Conservation (phyloP, 192 early-diverging fungal genomes). For the Coemansia sp. region DNA sequence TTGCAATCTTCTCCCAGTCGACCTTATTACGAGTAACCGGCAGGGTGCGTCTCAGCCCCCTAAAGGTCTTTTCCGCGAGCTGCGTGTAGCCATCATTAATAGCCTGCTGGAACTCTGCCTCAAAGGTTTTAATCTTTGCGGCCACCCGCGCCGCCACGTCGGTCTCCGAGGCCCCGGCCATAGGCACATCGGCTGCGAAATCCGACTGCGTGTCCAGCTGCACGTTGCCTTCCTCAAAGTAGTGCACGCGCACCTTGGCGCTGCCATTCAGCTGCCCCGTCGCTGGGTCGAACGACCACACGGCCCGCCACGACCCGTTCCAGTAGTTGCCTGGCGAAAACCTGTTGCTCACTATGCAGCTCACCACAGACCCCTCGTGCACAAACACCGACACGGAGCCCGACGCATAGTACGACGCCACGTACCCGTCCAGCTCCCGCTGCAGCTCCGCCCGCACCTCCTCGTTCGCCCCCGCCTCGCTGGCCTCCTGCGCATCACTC, state of each 20-base stretch:
- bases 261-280: slow-evolving; percentile 63
- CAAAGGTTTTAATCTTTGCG: slow-evolving; percentile 63
- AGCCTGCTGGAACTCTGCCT: slow-evolving; percentile 77
- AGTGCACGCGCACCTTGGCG: slow-evolving; percentile 83
- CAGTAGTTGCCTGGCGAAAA: slow-evolving; percentile 93
- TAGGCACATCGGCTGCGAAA: slow-evolving; percentile 30
- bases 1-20: slow-evolving; percentile 81
- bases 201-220: slow-evolving; percentile 83
- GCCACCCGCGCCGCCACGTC: slow-evolving; percentile 55
- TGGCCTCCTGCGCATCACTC: slow-evolving; percentile 12
- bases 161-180: neutral
- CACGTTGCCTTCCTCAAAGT: slow-evolving; percentile 99
- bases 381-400: slow-evolving; percentile 63
- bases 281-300: slow-evolving; percentile 67
- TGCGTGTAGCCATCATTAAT: slow-evolving; percentile 80
- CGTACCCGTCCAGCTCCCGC: slow-evolving; percentile 57
- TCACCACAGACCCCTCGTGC: slow-evolving; percentile 34
- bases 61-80: slow-evolving; percentile 84
- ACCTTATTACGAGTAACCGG: slow-evolving; percentile 90
- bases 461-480: slow-evolving; percentile 3
- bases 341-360: slow-evolving; percentile 78
- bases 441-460: slow-evolving; percentile 59
- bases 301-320: slow-evolving; percentile 92
- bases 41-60: slow-evolving; percentile 79
- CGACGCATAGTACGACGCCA: slow-evolving; percentile 73